Evolutionary conservation across 768 basidiomycete genomes (phyloP), one percentile per base, ranked within the genome.

Genomic region (Boletus rex-veris): DNA sequence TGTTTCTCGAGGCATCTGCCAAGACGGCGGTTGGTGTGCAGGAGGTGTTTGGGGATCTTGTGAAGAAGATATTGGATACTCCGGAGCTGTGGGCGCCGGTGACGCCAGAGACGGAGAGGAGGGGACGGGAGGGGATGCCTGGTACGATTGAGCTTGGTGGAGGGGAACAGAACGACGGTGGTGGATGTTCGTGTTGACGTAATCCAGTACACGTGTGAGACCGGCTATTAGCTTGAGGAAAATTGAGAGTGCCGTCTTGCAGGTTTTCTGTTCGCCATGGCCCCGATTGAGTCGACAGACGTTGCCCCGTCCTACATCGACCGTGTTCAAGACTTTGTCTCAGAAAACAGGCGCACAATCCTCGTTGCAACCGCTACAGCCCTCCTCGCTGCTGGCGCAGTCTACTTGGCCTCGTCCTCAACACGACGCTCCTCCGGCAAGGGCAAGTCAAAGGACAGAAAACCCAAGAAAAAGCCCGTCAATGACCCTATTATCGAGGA

Each of bases 1-100:
- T 93, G 42, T 98, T 98, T 72, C 75, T 98, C 40, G 96, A 98
- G 73, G 86, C 92, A 1, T 91, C 88, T 0, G 96, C 96, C 0
- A 98, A 98, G 82, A 97, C 92, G 0, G 82, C 86, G 8, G 77
- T 90, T 0, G 87, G 88, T 15, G 94, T 98, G 7, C 78, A 77
- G 30, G 90, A 92, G 42, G 84, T 86, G 3, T 88, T 88, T 63
- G 73, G 78, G 40, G 86, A 89, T 50, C 82, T 96, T 7, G 93
- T 97, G 19, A 79, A 81, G 65, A 79, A 80, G 72, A 95, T 96
- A 55, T 60, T 95, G 48, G 89, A 90, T 36, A 91, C 88, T 0
- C 90, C 91, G 0, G 86, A 85, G 67, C 72, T 95, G 45, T 93
- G 90, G 90, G 79, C 81, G 24, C 65, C 72, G 49, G 69, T 59